A percentile compares a stretch with the other conserved stretches of the same genome.
These are phyloP conservation scores for Chlorella sp. DNA, from an alignment of 139 green algal species.

Conservation along the genomic window DNA sequence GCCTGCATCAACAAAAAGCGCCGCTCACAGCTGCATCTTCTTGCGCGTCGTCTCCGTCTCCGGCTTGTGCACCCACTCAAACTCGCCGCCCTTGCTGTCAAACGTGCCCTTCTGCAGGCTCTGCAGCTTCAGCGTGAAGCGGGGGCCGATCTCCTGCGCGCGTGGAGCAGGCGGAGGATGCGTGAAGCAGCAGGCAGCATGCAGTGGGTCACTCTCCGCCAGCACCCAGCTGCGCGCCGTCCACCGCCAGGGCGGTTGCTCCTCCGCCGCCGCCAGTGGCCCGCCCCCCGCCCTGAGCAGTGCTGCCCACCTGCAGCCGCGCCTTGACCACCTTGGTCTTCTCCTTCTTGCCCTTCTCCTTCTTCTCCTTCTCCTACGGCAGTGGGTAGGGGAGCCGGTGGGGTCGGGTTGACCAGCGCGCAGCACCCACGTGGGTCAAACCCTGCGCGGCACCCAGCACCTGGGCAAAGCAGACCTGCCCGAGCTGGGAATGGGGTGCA, in stretches of 20 bases:
- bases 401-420: too few species aligned
- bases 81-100: conserved; percentile 94
- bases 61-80: conserved; percentile 92
- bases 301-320: conserved; percentile 74
- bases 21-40: conserved; percentile 74
- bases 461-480: too few species aligned
- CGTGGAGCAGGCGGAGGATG: neutral
- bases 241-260: too few species aligned
- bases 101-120: conserved; percentile 97
- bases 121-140: conserved; percentile 96
- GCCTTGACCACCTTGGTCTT: conserved; percentile 67
- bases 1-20: too few species aligned
- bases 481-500: too few species aligned
- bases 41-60: conserved; percentile 84
- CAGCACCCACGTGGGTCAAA: too few species aligned
- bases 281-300: too few species aligned
- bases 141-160: conserved; percentile 95
- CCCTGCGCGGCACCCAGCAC: too few species aligned
- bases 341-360: conserved; percentile 60
- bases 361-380: conserved; percentile 68
- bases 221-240: neutral
- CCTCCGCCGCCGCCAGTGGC: too few species aligned
- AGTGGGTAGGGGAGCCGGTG: too few species aligned
- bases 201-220: neutral
- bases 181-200: neutral